Evolutionary conservation across 176 grass and related monocot genomes (phyloP), one percentile per base, ranked within the genome.

Genomic region (Leersia perrieri): DNA sequence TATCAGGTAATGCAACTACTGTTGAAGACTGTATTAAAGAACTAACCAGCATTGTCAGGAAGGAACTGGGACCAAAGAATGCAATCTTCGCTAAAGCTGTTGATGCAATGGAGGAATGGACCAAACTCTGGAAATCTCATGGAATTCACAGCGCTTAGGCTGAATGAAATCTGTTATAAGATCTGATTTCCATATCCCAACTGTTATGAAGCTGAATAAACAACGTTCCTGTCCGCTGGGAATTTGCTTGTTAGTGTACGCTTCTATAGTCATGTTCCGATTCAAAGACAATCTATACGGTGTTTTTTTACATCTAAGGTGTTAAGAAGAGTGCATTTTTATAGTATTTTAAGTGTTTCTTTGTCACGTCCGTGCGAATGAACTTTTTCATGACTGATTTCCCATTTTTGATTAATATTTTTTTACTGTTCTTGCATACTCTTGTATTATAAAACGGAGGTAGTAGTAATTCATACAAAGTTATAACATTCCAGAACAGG

Each of bases 51-150:
- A 60, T 83, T 55, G 96, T 93, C 12, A 91, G 74, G 74, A 88
- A 90, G 85, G 84, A 88, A 18, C 58, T 99, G 60, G 90, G 90
- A 33, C 68, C 80, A 0, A 73, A 88, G 79, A 95, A 90, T 79
- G 79, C 87, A 7, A 68, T 91, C 51, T 99, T 91, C 73, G 32
- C 71, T 25, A 82, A 80, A 32, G 88, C 96, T 27, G 92, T 92
- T 1, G 80, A 93, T 57, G 88, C 88, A 2, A 99, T 99, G 96
- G 88, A 90, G 53, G 92, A 95, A 60, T 95, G 96, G 92, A 73
- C 83, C 51, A 88, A 88, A 5, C 87, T 99, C 33, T 99, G 96
- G 96, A 91, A 93, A 68, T 55, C 89, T 77, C 61, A 88, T 80
- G 90, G 82, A 25, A 78, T 79, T 73, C 78, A 83, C 42, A 74